Base-by-base conservation (phyloP, 108 stramenopile species). In the Pseudonitzschia multistriata region DNA sequence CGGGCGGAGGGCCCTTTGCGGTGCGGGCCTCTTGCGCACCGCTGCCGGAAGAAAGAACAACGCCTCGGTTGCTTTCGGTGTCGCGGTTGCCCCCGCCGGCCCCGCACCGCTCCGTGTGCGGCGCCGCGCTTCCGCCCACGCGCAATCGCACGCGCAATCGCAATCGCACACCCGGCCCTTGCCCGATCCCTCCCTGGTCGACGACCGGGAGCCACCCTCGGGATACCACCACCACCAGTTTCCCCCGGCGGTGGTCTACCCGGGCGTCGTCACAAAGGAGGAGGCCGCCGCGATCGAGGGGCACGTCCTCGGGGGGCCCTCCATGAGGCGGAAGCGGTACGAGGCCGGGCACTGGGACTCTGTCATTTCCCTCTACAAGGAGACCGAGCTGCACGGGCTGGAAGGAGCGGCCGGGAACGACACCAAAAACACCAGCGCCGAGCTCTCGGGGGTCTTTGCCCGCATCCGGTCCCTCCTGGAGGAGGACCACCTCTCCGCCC, bases 301-400 rank as follows among this genome's bases (percentile, higher is more conserved):
- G 1, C 8, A 52, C 21, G 8, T 52, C 21, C 25, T 52, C 4
- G 50, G 50, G 22, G 24, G 1, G 8, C 50, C 22, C 1, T 17
- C n/a, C n/a, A 42, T 67, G 30, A 34, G 27, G 33, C 78, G 82
- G 28, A 71, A 72, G 8, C 75, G 85, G 3, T 85, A 85, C 55
- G 86, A 93, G 67, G 67, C 78, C 48, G 92, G 90, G 3, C 96
- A 96, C 60, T 96, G 96, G 96, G 96, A 96, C 77, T 81, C 90
- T 33, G 96, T 92, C 31, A 96, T 96, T 69, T 67, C 69, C 11
- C 53, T 70, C 28, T 96, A 92, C 77, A 84, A 89, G 78, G 96
- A 96, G 80, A 72, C 87, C 15, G 93, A 94, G 68, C 60, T 93
- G 35, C 28, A 27, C 35, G 74, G 68, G 4, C 36, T 60, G 65